Conservation (phyloP, 352 stramenopile genomes). For the Phytophthora uliginosa region DNA sequence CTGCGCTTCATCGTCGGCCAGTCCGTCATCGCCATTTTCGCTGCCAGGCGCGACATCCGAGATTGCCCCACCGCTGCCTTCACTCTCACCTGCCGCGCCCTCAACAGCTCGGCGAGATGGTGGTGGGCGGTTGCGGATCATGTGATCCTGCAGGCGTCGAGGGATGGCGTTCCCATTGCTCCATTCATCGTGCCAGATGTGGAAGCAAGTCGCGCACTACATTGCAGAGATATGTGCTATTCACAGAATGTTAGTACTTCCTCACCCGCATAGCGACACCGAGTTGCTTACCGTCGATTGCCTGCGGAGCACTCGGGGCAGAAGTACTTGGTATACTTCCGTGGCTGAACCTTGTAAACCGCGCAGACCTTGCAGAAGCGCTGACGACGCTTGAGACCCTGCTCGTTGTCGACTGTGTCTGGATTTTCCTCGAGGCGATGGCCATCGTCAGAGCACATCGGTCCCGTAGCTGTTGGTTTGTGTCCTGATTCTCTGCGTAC, state of each 20-base stretch:
- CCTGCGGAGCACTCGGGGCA: too few relatives aligned
- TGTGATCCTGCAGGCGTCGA: neutral
- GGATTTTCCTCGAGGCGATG: too few relatives aligned
- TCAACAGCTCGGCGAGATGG: neutral
- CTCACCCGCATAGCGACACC: neutral
- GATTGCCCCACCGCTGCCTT: neutral
- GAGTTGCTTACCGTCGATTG: neutral
- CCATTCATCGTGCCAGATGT: slow-evolving; percentile 27
- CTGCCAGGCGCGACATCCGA: neutral
- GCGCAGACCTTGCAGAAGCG: too few relatives aligned
- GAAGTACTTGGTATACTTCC: too few relatives aligned
- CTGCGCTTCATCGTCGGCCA: neutral
- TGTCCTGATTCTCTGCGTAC: too few relatives aligned
- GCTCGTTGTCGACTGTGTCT: too few relatives aligned
- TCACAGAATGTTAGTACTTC: neutral
- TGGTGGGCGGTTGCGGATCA: neutral
- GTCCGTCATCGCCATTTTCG: neutral
- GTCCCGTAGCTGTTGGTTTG: too few relatives aligned
- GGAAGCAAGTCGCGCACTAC: slow-evolving; percentile 8
- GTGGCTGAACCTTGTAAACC: neutral
- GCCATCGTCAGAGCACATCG: too few relatives aligned
- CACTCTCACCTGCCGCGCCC: neutral
- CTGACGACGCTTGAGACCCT: too few relatives aligned
- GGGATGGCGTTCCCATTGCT: slow-evolving; percentile 14
- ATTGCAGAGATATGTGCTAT: slow-evolving; percentile 16